These are phyloP conservation scores for Simplicillium aogashimaense DNA, from an alignment of 2,329 filamentous ascomycete species.

Conservation along the genomic window DNA sequence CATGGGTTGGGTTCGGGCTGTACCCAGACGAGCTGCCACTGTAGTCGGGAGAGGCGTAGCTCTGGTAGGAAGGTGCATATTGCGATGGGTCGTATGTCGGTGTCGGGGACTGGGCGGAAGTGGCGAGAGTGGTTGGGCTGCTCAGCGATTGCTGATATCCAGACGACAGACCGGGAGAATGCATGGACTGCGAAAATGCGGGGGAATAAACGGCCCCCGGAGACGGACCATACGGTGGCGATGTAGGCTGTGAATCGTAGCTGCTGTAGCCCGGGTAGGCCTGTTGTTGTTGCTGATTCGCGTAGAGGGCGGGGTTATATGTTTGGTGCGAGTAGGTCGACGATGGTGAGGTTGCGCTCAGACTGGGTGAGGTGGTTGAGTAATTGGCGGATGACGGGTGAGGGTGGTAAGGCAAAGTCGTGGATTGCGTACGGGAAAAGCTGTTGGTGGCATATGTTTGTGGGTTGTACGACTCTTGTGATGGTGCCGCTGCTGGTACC, in stretches of 20 bases:
- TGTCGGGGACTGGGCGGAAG: conserved; percentile 15
- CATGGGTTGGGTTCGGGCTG: conserved; percentile 24
- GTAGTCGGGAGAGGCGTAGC: conserved; percentile 17
- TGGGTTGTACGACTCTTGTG: conserved; percentile 57
- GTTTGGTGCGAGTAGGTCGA: conserved; percentile 39
- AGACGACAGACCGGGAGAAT: conserved; percentile 19
- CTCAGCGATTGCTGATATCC: conserved; percentile 31
- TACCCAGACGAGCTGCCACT: conserved; percentile 28
- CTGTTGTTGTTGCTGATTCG: conserved; percentile 40
- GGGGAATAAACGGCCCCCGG: conserved; percentile 23
- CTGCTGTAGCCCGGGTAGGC: conserved; percentile 38
- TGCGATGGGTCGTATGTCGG: conserved; percentile 27
- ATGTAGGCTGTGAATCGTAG: conserved; percentile 26
- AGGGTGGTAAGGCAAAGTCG: conserved; percentile 39
- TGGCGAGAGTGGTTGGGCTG: conserved; percentile 20
- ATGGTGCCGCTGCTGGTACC: conserved; percentile 28
- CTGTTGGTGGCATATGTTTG: conserved; percentile 40
- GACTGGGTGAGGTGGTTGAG: conserved; percentile 24
- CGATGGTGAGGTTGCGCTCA: conserved; percentile 26
- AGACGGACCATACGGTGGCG: conserved; percentile 24
- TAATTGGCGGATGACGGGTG: conserved; percentile 26
- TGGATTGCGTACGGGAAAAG: conserved; percentile 38
- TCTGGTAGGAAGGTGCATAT: conserved; percentile 17
- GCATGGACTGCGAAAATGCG: conserved; percentile 14
- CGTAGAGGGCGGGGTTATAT: conserved; percentile 53